Evolutionary conservation across 2,329 filamentous ascomycete species (phyloP), one percentile per base, ranked within the genome.

Genomic region (Daldinia eschscholtzii): DNA sequence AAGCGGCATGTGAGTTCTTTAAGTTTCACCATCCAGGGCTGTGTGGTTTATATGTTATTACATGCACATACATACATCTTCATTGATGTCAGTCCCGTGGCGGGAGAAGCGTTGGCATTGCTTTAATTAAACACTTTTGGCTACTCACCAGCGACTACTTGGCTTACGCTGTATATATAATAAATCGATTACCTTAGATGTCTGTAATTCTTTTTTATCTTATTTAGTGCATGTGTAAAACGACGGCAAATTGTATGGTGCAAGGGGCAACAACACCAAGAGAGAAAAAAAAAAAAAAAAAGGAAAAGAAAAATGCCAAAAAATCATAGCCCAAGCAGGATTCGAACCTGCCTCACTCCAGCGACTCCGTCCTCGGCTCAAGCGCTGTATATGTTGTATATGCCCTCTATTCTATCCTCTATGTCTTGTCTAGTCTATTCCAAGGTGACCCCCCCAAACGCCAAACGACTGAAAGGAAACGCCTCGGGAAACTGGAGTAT

Each of bases 401-500:
- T 35, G 10, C 33, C 44, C 44, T 30, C 46, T 28, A 48, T 28
- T 28, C 44, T 28, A 48, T 3, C 44, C 44, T 28, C 44, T 30
- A 50, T 15, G 13, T 48, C 44, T 48, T 26, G 10, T 26, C 44
- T 18, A n/a, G 13, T 48, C 44, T 48, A 48, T 28, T 28, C 44
- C 44, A 48, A 48, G 44, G 23, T 26, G 28, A 35, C 6, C 33
- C 44, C 44, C 23, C 5, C 23, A 48, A 48, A 7, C 23, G n/a
- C 44, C 44, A 46, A 20, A 9, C 44, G 20, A 26, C 3, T 26
- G 20, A 26, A 48, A 26, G 1, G 5, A 39, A 15, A 18, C 15
- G 44, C 46, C 46, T 52, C 46, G 33, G 46, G 46, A 52, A 52
- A 52, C 46, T 26, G 26, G 46, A 52, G 46, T 10, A 4, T 52